Percentiles rank a stretch among this genome's conserved stretches.
These are phyloP conservation scores for Cladosporium sp. DNA, from an alignment of 2,329 filamentous ascomycete genomes.

Conservation along the genomic window DNA sequence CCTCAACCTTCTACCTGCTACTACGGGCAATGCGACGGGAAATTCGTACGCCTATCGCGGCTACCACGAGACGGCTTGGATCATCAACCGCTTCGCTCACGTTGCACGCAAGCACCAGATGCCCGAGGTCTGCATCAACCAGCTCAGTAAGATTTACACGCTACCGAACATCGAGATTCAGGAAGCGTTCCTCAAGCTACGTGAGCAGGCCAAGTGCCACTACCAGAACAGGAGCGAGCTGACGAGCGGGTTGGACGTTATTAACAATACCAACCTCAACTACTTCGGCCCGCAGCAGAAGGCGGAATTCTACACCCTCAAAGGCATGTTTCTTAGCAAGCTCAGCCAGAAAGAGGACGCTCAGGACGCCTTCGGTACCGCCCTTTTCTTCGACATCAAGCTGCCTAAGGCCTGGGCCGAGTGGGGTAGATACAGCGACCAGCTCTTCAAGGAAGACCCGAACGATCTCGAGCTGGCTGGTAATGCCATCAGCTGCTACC, in stretches of 20 bases:
- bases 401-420: conserved; percentile 97
- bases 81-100: conserved; percentile 97
- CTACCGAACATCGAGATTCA: conserved; percentile 99
- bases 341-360: conserved; percentile 85
- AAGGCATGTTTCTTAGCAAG: conserved; percentile 98
- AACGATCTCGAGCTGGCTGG: conserved; percentile 74
- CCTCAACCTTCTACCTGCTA: conserved; percentile 71
- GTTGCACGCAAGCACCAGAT: conserved; percentile 95
- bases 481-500: conserved; percentile 89
- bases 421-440: conserved; percentile 97
- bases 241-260: conserved; percentile 88
- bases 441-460: conserved; percentile 88
- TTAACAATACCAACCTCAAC: conserved; percentile 98
- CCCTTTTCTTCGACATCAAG: conserved; percentile 90
- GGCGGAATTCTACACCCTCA: conserved; percentile 97
- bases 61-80: conserved; percentile 99
- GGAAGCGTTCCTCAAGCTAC: conserved; percentile 92
- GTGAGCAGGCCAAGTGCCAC: conserved; percentile 98
- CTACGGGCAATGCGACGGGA: conserved; percentile 73
- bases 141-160: conserved; percentile 96
- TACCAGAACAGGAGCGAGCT: conserved; percentile 94
- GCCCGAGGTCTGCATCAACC: conserved; percentile 93
- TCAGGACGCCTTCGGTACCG: conserved; percentile 88
- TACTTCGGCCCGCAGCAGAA: conserved; percentile 97
- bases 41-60: conserved; percentile 95